Evolutionary conservation across 1,139 yeast species (phyloP).

Genomic region (Blastobotrys capitulatus): DNA sequence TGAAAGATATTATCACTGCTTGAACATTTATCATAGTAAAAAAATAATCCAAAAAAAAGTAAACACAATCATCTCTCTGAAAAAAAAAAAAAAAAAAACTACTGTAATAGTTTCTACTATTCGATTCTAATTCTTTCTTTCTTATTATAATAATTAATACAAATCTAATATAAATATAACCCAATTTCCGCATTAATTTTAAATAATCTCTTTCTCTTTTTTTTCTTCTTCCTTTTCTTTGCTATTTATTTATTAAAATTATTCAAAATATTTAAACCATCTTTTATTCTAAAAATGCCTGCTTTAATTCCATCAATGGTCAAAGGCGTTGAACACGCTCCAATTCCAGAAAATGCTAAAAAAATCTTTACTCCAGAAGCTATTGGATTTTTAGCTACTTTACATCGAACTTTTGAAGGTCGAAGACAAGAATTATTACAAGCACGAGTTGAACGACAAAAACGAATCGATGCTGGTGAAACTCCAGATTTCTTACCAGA

Average conservation of each 20-base stretch:
- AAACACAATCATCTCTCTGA: too few relatives aligned
- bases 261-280: background rate
- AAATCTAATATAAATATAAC: constrained; percentile 2
- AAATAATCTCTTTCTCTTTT: too few relatives aligned
- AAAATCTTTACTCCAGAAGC: constrained; percentile 61
- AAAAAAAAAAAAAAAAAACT: too few relatives aligned
- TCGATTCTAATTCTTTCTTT: background rate
- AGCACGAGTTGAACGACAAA: constrained; percentile 56
- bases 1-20: background rate
- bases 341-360: constrained; percentile 22
- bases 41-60: too few relatives aligned
- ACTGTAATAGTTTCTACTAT: background rate
- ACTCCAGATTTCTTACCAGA: constrained; percentile 72
- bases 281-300: constrained; percentile 26
- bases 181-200: background rate
- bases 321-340: constrained; percentile 29
- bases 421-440: constrained; percentile 56
- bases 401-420: constrained; percentile 64
- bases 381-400: constrained; percentile 63
- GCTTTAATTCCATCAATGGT: constrained; percentile 28
- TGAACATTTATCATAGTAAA: too few relatives aligned
- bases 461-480: constrained; percentile 58
- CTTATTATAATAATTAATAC: background rate
- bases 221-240: background rate
- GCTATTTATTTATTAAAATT: background rate